Evolutionary conservation across 1,139 yeast genomes (phyloP), one percentile per base, ranked within the genome.

Genomic region (Saccharomyces hybrid): DNA sequence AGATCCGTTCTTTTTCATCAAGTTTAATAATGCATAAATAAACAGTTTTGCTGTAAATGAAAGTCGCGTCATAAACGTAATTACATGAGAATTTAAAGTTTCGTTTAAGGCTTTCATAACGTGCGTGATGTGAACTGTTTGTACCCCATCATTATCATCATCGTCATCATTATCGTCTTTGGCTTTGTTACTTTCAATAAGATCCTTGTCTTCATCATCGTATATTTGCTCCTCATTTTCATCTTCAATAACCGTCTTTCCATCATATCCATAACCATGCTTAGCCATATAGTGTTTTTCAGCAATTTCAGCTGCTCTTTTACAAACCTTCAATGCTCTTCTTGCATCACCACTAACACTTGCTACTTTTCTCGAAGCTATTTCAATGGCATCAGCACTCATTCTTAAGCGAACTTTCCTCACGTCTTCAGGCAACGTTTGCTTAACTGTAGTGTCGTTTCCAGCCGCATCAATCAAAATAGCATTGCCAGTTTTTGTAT

Each of bases 321-420:
- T 79, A 66, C 97, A 88, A 14, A 93, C 88, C 56, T 88, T 88
- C 54, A 95, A 74, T 0, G 97, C 98, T 60, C 98, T 77, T 63
- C 99, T 78, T 1, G 98, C 99, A 74, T 93, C 99, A 55, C 99
- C 99, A 69, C 95, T 87, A 3, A 93, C 97, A 72, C 95, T 84
- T 6, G 98, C 97, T 47, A 93, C 95, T 70, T 90, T 90, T 70
- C 97, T 80, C 0, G 97, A 83, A 0, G 97, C 97, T 75, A 87
- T 90, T 57, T 86, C 93, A 57, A 91, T 81, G 0, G 99, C 97
- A 67, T 88, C 96, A 26, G 77, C 74, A 41, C 82, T 81, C 52
- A 91, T 77, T 9, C 69, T 66, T 23, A 81, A 76, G 52, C 75
- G 74, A 3, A 71, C 68, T 31, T 60, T 65, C 44, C 69, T 65